Evolutionary conservation across 257 asterid species (phyloP).

Genomic region (Osmanthus fragrans): DNA sequence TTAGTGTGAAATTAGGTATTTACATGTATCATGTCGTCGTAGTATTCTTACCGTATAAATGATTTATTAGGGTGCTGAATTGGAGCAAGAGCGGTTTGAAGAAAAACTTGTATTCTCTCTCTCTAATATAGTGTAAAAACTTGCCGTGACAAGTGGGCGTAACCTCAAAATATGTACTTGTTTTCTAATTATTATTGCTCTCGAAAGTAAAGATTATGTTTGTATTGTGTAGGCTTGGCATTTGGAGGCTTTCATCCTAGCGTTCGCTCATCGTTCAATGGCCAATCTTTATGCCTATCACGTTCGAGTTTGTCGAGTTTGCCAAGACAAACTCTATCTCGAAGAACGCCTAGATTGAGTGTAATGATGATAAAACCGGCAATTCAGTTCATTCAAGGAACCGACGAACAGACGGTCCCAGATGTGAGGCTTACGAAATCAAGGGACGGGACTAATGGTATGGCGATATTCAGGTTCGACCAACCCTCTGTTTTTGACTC

Average conservation of each 20-base stretch:
- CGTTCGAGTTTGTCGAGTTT: slow-evolving; percentile 40
- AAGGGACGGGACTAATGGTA: slow-evolving; percentile 84
- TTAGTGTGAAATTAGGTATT: no score
- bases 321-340: slow-evolving; percentile 23
- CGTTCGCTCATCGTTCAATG: slow-evolving; percentile 62
- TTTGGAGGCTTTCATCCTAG: slow-evolving; percentile 44
- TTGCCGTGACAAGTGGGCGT: no score
- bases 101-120: no score
- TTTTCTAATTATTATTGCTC: background rate
- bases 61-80: no score
- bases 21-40: no score
- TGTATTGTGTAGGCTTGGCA: slow-evolving; percentile 37
- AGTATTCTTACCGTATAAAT: no score
- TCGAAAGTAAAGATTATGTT: background rate
- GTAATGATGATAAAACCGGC: slow-evolving; percentile 71
- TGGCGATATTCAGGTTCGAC: slow-evolving; percentile 77
- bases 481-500: slow-evolving; percentile 94
- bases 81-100: no score
- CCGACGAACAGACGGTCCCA: slow-evolving; percentile 81
- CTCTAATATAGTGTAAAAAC: no score
- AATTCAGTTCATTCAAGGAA: slow-evolving; percentile 92
- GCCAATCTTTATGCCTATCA: slow-evolving; percentile 45
- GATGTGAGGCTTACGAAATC: slow-evolving; percentile 93
- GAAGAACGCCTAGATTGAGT: slow-evolving; percentile 30
- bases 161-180: background rate